phyloP scores from a whole-genome alignment of 495 filamentous ascomycete species.

The Hamigera avellanea region DNA sequence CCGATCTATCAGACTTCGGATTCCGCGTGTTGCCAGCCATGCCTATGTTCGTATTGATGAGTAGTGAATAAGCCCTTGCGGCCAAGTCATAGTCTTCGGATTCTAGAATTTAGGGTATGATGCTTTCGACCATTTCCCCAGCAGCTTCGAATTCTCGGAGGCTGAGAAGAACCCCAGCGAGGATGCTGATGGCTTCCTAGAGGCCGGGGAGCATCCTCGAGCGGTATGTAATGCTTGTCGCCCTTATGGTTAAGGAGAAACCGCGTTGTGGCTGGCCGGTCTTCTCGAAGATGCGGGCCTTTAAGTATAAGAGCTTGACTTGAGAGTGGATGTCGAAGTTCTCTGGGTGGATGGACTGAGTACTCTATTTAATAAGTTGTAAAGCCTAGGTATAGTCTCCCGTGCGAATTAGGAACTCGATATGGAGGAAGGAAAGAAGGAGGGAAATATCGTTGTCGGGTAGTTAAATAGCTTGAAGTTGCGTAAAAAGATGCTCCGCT shows the following conservation, averaged over 20 bases:
- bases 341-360: conserved; percentile 52
- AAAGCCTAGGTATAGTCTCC: conserved; percentile 54
- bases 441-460: conserved; percentile 61
- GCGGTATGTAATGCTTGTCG: conserved; percentile 63
- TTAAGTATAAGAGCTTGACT: conserved; percentile 62
- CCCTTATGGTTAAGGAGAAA: conserved; percentile 75
- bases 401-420: conserved; percentile 61
- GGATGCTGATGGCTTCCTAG: conserved; percentile 62
- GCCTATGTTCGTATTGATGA: conserved; percentile 78
- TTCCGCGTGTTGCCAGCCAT: conserved; percentile 47
- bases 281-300: conserved; percentile 61
- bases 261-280: conserved; percentile 66
- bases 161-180: conserved; percentile 57
- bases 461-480: conserved; percentile 42
- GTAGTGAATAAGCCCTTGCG: conserved; percentile 58
- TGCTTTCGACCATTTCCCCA: conserved; percentile 50
- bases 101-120: conserved; percentile 77
- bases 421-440: conserved; percentile 54
- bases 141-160: conserved; percentile 68
- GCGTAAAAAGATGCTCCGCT: conserved; percentile 51
- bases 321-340: conserved; percentile 65
- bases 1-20: conserved; percentile 12
- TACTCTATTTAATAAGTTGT: conserved; percentile 51
- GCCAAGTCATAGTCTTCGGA: conserved; percentile 52
- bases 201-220: conserved; percentile 59